Percentiles rank a stretch among this genome's conserved stretches.
These are phyloP conservation scores for Pisolithus microcarpus DNA, from an alignment of 768 basidiomycete species.

Conservation along the genomic window DNA sequence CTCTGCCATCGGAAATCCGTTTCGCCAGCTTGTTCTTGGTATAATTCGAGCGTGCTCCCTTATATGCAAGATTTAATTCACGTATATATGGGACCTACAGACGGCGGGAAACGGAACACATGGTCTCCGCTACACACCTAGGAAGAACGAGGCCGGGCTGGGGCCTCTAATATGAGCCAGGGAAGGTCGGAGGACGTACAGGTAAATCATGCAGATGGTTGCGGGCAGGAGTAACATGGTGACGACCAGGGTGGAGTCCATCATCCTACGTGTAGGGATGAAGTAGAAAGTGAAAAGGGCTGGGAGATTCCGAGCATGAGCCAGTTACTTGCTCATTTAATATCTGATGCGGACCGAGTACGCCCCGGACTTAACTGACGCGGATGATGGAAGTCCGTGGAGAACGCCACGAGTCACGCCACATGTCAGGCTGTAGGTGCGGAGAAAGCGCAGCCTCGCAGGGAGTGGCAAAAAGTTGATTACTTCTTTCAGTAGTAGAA, in stretches of 20 bases:
- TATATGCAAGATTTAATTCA: background rate
- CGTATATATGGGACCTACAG: background rate
- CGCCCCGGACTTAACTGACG: too few relatives aligned
- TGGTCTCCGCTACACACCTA: background rate
- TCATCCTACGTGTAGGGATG: background rate
- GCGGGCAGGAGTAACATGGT: background rate
- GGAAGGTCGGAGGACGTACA: background rate
- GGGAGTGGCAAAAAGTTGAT: too few relatives aligned
- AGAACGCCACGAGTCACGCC: too few relatives aligned
- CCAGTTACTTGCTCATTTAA: too few relatives aligned
- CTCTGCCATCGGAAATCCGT: constrained; percentile 14
- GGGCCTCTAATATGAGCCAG: background rate
- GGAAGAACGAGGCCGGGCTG: background rate
- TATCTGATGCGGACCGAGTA: too few relatives aligned
- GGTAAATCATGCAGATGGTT: background rate
- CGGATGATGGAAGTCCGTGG: too few relatives aligned
- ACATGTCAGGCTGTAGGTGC: too few relatives aligned
- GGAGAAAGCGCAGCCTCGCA: too few relatives aligned
- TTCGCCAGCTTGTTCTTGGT: constrained; percentile 10
- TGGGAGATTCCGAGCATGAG: too few relatives aligned
- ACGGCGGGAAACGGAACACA: background rate
- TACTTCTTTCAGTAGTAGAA: too few relatives aligned
- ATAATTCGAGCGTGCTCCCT: constrained; percentile 4
- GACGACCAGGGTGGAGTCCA: background rate
- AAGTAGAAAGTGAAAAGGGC: too few relatives aligned